Percentiles rank a stretch among this genome's conserved stretches.
Evolutionary conservation across 441 rosid genomes (phyloP).

Genomic region (Arabidopsis hybrid): DNA sequence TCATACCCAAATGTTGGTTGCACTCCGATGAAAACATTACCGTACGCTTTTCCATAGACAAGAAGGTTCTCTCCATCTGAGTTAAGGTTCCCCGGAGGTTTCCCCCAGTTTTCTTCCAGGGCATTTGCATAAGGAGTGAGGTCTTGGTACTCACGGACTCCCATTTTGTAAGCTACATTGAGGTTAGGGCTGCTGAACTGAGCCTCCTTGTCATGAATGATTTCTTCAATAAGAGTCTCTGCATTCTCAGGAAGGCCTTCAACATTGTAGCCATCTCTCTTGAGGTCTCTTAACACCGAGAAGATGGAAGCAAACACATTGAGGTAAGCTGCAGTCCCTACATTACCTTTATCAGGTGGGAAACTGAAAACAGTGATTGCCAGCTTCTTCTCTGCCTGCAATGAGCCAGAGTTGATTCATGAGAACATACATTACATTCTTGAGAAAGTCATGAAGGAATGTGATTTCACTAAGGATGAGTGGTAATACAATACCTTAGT

Average conservation of each 20-base stretch:
- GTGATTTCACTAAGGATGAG: not conserved
- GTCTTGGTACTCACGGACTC: slow-evolving; percentile 78
- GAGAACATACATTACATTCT: slow-evolving; percentile 27
- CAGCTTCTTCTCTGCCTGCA: slow-evolving; percentile 89
- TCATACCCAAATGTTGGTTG: slow-evolving; percentile 99
- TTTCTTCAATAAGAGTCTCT: slow-evolving; percentile 86
- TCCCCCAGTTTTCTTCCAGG: slow-evolving; percentile 99
- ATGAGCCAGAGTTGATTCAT: slow-evolving; percentile 19
- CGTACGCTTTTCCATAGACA: slow-evolving; percentile 91
- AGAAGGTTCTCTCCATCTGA: slow-evolving; percentile 95
- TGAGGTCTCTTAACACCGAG: slow-evolving; percentile 84
- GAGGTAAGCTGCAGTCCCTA: slow-evolving; percentile 96
- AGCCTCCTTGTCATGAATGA: slow-evolving; percentile 97
- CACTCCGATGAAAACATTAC: slow-evolving; percentile 96
- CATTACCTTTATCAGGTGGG: slow-evolving; percentile 98
- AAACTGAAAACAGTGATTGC: slow-evolving; percentile 99
- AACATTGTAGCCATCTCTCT: slow-evolving; percentile 85
- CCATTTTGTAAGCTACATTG: slow-evolving; percentile 92
- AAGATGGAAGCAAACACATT: slow-evolving; percentile 95
- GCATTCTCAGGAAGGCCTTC: slow-evolving; percentile 94
- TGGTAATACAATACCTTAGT: slow-evolving; percentile 65
- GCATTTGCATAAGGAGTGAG: slow-evolving; percentile 87
- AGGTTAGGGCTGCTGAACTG: slow-evolving; percentile 97
- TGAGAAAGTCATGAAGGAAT: slow-evolving; percentile 12
- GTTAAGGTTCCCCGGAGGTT: slow-evolving; percentile 94